These are phyloP conservation scores for Capsella rubella DNA, from an alignment of 441 rosid species.

Conservation along the genomic window DNA sequence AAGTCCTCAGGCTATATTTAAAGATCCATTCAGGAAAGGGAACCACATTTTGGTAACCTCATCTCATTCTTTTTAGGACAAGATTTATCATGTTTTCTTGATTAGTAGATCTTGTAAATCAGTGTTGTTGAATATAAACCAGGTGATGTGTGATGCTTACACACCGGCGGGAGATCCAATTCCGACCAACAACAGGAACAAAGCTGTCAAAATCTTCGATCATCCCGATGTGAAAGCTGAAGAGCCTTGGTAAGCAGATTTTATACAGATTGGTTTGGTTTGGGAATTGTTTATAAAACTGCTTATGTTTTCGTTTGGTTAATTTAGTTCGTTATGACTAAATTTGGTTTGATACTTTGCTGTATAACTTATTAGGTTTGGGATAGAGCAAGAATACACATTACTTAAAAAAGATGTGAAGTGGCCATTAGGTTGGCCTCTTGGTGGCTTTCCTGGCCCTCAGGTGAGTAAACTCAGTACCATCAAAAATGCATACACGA, in stretches of 20 bases:
- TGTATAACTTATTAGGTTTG: constrained; percentile 55
- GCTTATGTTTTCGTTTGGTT: not conserved
- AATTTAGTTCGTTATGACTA: not conserved
- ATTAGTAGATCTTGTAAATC: constrained; percentile 17
- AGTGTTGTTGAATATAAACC: constrained; percentile 10
- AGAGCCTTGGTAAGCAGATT: constrained; percentile 75
- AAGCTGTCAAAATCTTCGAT: constrained; percentile 78
- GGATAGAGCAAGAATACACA: constrained; percentile 87
- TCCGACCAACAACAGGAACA: constrained; percentile 91
- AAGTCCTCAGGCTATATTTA: constrained; percentile 95
- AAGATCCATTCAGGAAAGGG: constrained; percentile 95
- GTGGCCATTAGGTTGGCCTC: constrained; percentile 85
- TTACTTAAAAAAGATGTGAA: constrained; percentile 67
- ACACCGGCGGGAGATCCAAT: constrained; percentile 94
- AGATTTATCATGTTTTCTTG: not conserved
- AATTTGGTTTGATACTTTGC: not conserved
- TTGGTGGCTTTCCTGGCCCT: constrained; percentile 86
- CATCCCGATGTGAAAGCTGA: constrained; percentile 66
- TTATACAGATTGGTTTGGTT: not conserved
- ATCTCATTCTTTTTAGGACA: not conserved
- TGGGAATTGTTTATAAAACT: not conserved
- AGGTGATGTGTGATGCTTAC: constrained; percentile 93
- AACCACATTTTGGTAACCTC: constrained; percentile 83
- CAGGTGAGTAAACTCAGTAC: constrained; percentile 49
- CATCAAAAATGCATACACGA: not conserved